A percentile compares a stretch with the other conserved stretches of the same genome.
Evolutionary conservation across 148 eudicot genomes (phyloP).

Genomic region (Beta vulgaris): DNA sequence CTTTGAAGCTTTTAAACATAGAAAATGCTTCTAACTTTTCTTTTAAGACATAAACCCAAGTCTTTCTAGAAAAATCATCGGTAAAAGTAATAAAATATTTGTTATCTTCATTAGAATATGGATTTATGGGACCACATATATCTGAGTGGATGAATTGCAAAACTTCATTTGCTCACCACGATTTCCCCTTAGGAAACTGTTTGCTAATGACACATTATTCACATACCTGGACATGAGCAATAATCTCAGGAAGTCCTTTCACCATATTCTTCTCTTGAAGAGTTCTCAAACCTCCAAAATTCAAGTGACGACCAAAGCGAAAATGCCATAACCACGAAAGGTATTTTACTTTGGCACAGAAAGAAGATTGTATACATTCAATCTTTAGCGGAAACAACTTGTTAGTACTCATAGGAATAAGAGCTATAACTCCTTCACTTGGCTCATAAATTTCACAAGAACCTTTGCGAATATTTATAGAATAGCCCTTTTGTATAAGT

Average conservation of each 20-base stretch:
- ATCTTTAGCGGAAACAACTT: constrained; percentile 11
- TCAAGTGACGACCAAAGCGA: no score
- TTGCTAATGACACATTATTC: no score
- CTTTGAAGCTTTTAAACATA: no score
- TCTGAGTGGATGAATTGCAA: no score
- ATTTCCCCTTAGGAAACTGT: no score
- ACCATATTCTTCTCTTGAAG: constrained; percentile 19
- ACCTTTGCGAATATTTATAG: constrained; percentile 9
- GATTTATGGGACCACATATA: no score
- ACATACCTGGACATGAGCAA: neutral
- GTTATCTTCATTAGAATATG: no score
- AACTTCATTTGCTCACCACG: no score
- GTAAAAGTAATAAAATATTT: no score
- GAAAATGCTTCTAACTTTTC: no score
- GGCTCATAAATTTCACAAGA: constrained; percentile 14
- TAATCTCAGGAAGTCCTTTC: constrained; percentile 14
- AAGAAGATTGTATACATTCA: constrained; percentile 11
- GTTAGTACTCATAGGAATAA: constrained; percentile 4
- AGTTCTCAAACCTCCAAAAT: constrained; percentile 23
- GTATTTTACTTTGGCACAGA: constrained; percentile 10
- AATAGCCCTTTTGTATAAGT: constrained; percentile 13
- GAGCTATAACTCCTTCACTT: constrained; percentile 1
- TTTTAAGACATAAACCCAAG: no score
- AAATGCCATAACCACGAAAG: constrained; percentile 20
- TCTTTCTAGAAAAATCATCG: no score